Percentiles rank a stretch among this genome's conserved stretches.
Conservation (phyloP, 257 asterid genomes). For the Solanum okadae region DNA sequence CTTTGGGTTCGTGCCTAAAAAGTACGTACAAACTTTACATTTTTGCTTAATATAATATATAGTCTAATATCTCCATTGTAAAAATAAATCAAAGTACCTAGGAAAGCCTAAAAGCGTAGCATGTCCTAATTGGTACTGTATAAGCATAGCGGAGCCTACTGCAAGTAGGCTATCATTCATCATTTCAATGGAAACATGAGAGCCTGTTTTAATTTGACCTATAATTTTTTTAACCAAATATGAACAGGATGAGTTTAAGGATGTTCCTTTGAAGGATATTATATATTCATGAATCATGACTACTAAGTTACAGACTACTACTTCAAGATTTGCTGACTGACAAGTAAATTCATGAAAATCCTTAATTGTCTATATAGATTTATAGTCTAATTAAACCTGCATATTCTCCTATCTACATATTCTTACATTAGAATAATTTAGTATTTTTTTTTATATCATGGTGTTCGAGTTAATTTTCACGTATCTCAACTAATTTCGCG, state of each 20-base stretch:
- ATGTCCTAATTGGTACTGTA: too few relatives aligned
- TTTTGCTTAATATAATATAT: too few relatives aligned
- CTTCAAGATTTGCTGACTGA: background rate
- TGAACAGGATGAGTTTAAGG: background rate
- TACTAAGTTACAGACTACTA: background rate
- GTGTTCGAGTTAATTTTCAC: fast-evolving
- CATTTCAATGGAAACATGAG: background rate
- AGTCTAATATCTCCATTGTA: too few relatives aligned
- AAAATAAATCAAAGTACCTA: too few relatives aligned
- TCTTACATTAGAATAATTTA: background rate
- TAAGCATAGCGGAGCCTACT: background rate
- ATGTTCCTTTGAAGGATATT: background rate
- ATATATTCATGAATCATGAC: background rate
- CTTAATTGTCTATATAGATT: background rate
- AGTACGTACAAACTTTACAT: too few relatives aligned
- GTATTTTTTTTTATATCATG: background rate
- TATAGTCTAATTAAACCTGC: background rate
- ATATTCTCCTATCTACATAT: background rate
- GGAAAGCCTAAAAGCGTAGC: too few relatives aligned
- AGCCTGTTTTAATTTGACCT: background rate
- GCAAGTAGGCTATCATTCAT: background rate
- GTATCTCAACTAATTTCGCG: fast-evolving
- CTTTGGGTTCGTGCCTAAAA: too few relatives aligned
- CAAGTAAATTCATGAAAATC: background rate
- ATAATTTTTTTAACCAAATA: background rate